Percentiles rank a stretch among this genome's conserved stretches.
phyloP scores from a whole-genome alignment of 192 early-diverging fungal genomes.

The Backusella liffmaniae region DNA sequence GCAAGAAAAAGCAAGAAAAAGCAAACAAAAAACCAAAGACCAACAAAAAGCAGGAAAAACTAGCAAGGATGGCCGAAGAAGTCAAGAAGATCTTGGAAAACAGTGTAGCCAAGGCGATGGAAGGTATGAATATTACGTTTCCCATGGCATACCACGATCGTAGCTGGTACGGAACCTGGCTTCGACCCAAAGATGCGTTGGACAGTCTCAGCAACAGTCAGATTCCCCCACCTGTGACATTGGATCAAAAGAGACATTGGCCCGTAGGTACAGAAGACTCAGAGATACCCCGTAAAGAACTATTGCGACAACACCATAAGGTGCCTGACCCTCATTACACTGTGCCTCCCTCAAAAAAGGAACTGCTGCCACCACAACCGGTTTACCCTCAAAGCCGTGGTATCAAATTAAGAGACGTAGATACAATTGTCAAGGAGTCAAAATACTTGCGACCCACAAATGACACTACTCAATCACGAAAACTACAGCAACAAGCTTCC shows the following conservation, averaged over 20 bases:
- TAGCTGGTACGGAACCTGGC: neutral
- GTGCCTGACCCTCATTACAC: neutral
- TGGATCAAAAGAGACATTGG: neutral
- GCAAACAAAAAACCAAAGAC: neutral
- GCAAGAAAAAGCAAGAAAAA: neutral
- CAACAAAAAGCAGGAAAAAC: neutral
- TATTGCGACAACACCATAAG: neutral
- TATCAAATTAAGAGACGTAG: constrained; percentile 3
- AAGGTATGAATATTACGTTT: neutral
- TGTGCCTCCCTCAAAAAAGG: neutral
- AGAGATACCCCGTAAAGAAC: neutral
- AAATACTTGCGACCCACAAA: neutral
- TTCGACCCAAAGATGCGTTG: neutral
- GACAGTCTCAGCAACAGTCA: neutral
- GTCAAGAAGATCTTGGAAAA: neutral
- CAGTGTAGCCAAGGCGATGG: neutral
- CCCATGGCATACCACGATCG: neutral
- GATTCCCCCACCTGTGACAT: neutral
- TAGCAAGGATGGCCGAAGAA: neutral
- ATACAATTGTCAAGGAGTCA: neutral
- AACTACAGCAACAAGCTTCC: neutral
- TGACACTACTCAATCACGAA: neutral
- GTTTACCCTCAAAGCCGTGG: constrained; percentile 6
- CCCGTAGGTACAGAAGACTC: neutral
- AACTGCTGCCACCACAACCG: neutral